phyloP scores from a whole-genome alignment of 2,329 filamentous ascomycete species.

The Diaporthe sp. region DNA sequence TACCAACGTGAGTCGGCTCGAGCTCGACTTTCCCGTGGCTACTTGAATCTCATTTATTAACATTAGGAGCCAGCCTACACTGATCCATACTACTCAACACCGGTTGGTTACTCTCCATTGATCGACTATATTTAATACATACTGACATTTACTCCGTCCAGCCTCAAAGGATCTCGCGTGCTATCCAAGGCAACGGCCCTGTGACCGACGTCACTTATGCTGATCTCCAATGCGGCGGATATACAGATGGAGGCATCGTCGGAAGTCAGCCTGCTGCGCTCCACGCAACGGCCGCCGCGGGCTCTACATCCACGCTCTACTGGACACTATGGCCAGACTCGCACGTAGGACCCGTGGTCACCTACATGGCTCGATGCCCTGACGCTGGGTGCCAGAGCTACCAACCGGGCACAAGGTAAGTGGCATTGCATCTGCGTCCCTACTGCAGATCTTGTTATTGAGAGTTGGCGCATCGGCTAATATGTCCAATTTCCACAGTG shows the following conservation, averaged over 20 bases:
- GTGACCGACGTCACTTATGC: conserved; percentile 64
- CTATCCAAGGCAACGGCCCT: conserved; percentile 69
- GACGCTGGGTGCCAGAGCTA: conserved; percentile 63
- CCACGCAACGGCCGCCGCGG: conserved; percentile 65
- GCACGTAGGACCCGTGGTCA: conserved; percentile 67
- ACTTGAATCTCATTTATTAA: background rate
- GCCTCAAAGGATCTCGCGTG: conserved; percentile 67
- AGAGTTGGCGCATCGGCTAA: conserved; percentile 29
- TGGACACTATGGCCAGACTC: conserved; percentile 67
- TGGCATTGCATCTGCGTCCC: background rate
- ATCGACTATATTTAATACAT: background rate
- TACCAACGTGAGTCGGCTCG: conserved; percentile 32
- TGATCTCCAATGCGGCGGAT: conserved; percentile 70
- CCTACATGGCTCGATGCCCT: conserved; percentile 72
- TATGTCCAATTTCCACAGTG: conserved; percentile 41
- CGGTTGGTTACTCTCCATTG: background rate
- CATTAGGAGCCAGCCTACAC: conserved; percentile 6
- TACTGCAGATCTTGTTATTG: no score
- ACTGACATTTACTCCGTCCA: conserved; percentile 30
- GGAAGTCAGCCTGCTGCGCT: conserved; percentile 66
- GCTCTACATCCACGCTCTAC: conserved; percentile 63
- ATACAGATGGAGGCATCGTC: conserved; percentile 59
- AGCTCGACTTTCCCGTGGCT: background rate
- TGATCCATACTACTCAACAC: conserved; percentile 26
- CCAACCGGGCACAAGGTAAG: conserved; percentile 57